Conservation (phyloP, 2,329 filamentous ascomycete genomes). For the Xylaria sp. region DNA sequence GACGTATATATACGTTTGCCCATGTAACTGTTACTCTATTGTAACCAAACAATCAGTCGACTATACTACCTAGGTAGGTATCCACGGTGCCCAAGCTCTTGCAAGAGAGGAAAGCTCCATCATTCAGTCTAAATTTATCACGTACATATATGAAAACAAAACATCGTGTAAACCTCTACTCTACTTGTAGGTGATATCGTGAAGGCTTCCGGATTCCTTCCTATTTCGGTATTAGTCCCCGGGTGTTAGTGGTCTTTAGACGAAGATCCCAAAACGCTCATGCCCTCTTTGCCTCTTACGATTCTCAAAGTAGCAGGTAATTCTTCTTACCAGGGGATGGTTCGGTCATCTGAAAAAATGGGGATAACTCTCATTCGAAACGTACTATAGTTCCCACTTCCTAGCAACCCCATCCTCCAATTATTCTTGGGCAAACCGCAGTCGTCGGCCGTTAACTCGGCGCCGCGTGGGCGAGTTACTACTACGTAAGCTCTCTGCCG, state of each 20-base stretch:
- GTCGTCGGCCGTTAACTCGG: slow-evolving; percentile 12
- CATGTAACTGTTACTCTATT: background rate
- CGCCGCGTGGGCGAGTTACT: background rate
- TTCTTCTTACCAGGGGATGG: background rate
- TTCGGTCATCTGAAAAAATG: background rate
- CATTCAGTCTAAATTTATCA: background rate
- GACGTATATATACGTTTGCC: background rate
- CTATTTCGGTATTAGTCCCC: slow-evolving; percentile 10
- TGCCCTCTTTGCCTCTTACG: background rate
- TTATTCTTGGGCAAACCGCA: background rate
- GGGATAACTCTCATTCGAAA: slow-evolving; percentile 22
- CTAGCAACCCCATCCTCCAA: slow-evolving; percentile 3
- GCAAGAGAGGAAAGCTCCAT: background rate
- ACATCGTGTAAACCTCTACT: background rate
- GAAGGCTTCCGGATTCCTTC: slow-evolving; percentile 21
- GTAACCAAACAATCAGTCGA: slow-evolving; percentile 6
- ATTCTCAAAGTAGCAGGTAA: slow-evolving; percentile 18
- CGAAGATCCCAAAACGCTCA: slow-evolving; percentile 1
- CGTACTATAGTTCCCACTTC: slow-evolving; percentile 15
- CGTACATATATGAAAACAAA: slow-evolving; percentile 1
- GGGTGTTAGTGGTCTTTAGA: background rate
- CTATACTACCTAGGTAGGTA: background rate
- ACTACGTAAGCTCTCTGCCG: background rate
- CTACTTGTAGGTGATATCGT: background rate
- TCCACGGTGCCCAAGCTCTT: background rate